These are phyloP conservation scores for Aphanocladium album DNA, from an alignment of 2,329 filamentous ascomycete genomes.

Conservation along the genomic window DNA sequence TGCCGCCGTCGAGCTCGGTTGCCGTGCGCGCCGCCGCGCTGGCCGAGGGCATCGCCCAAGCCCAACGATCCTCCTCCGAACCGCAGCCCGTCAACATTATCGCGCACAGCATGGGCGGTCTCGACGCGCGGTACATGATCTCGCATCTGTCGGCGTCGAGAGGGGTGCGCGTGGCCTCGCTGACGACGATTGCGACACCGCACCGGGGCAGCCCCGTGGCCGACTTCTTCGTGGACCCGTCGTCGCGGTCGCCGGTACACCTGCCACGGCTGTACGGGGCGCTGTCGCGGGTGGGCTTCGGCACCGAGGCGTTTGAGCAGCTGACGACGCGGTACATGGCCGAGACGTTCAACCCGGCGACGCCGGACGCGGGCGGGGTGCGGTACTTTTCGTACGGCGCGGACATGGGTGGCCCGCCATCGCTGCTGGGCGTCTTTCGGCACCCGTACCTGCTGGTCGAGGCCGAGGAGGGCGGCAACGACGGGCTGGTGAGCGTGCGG, in stretches of 20 bases:
- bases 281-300: conserved; percentile 47
- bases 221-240: conserved; percentile 44
- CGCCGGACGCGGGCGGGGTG: conserved; percentile 47
- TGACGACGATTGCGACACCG: conserved; percentile 52
- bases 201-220: conserved; percentile 53
- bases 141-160: conserved; percentile 45
- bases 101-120: conserved; percentile 63
- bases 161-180: conserved; percentile 40
- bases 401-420: conserved; percentile 47
- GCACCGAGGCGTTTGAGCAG: conserved; percentile 57
- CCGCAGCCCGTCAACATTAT: conserved; percentile 67
- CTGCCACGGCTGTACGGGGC: conserved; percentile 52
- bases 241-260: conserved; percentile 38
- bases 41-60: conserved; percentile 46
- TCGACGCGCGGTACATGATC: conserved; percentile 63
- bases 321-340: conserved; percentile 55
- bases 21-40: conserved; percentile 55
- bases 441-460: conserved; percentile 46
- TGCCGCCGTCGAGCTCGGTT: conserved; percentile 58
- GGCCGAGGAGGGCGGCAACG: conserved; percentile 54
- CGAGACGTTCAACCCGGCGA: conserved; percentile 53
- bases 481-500: conserved; percentile 61
- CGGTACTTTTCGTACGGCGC: conserved; percentile 61
- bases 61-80: conserved; percentile 18
- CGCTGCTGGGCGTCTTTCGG: conserved; percentile 60